Percentiles rank a stretch among this genome's conserved stretches.
Conservation (phyloP, 192 early-diverging fungal species). For the Diversispora epigaea region DNA sequence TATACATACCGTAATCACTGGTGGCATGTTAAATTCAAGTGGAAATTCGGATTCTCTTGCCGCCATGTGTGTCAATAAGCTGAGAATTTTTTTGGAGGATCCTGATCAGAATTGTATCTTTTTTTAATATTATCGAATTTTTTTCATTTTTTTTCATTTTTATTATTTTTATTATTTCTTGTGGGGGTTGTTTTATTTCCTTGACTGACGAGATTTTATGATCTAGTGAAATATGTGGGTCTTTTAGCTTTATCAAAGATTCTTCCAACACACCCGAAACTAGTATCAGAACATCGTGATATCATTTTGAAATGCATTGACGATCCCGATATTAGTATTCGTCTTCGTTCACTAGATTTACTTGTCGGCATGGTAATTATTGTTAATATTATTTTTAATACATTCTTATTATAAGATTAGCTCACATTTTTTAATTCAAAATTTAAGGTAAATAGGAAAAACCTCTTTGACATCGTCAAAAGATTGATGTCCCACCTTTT, state of each 20-base stretch:
- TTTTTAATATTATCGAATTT: neutral
- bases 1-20: conserved; percentile 88
- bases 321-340: conserved; percentile 89
- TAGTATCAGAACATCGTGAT: conserved; percentile 79
- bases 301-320: conserved; percentile 87
- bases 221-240: conserved; percentile 86
- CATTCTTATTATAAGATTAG: neutral
- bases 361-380: conserved; percentile 74
- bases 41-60: conserved; percentile 63
- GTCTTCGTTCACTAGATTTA: conserved; percentile 84
- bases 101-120: conserved; percentile 87
- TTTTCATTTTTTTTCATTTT: too few species aligned
- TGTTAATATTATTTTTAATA: neutral
- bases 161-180: neutral
- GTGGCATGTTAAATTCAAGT: conserved; percentile 76
- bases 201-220: neutral
- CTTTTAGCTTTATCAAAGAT: conserved; percentile 83
- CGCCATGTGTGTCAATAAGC: conserved; percentile 77
- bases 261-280: conserved; percentile 77
- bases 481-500: conserved; percentile 77
- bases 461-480: conserved; percentile 80
- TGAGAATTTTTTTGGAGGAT: conserved; percentile 80
- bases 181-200: neutral
- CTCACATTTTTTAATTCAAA: neutral
- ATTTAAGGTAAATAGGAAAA: conserved; percentile 67